Evolutionary conservation across 2,329 filamentous ascomycete genomes (phyloP).

Genomic region (Botrytis byssoidea): DNA sequence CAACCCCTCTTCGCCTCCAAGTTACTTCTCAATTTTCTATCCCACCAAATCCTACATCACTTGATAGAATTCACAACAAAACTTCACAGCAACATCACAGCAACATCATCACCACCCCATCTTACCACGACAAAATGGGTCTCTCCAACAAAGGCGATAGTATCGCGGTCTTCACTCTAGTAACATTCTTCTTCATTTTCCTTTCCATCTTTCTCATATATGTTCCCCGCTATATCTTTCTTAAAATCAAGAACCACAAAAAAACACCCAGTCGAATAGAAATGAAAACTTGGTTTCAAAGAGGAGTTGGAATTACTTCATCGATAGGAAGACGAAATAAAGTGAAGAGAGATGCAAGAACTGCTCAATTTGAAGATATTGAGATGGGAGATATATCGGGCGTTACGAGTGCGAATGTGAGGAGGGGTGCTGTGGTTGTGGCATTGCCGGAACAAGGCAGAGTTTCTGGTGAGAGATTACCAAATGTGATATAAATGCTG

Average conservation of each 20-base stretch:
- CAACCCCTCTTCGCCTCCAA: no score
- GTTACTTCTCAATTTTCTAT: neutral
- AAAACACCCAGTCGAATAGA: neutral
- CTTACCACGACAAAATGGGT: neutral
- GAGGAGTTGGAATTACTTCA: neutral
- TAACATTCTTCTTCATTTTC: neutral
- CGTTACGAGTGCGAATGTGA: neutral
- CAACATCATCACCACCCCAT: neutral
- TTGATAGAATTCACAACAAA: neutral
- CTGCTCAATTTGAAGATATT: neutral
- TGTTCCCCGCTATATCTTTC: neutral
- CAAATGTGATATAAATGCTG: neutral
- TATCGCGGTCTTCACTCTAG: neutral
- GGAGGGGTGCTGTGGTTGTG: neutral
- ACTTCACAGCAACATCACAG: no score
- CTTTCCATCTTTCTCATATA: neutral
- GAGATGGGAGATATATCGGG: neutral
- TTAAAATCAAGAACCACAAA: neutral
- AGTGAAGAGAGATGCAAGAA: neutral
- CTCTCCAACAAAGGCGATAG: slow-evolving; percentile 7
- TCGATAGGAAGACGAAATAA: neutral
- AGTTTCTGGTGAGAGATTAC: neutral
- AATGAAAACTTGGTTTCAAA: neutral
- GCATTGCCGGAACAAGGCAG: neutral
- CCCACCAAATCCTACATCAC: neutral